These are phyloP conservation scores for Davidsoniella virescens DNA, from an alignment of 2,329 filamentous ascomycete genomes.

Conservation along the genomic window DNA sequence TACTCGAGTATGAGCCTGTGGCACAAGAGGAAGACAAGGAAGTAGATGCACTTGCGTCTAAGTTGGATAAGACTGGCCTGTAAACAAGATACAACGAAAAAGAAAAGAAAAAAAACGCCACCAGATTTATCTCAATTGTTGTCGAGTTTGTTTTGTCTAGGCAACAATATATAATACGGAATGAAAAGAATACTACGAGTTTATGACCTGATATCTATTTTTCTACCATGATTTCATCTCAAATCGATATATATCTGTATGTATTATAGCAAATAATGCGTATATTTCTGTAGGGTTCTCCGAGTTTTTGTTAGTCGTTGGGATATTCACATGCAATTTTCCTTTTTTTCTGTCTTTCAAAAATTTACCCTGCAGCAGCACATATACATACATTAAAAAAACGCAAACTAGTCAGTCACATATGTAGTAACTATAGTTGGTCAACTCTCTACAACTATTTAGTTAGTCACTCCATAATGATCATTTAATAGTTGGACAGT, in stretches of 20 bases:
- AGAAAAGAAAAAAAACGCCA: slow-evolving; percentile 9
- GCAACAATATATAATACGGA: not conserved
- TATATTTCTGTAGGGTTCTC: too few relatives aligned
- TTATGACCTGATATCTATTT: not conserved
- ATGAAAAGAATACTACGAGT: slow-evolving; percentile 12
- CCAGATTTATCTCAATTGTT: not conserved
- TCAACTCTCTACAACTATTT: too few relatives aligned
- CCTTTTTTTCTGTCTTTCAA: not conserved
- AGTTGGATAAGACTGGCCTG: slow-evolving; percentile 54
- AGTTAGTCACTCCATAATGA: too few relatives aligned
- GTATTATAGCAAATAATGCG: too few relatives aligned
- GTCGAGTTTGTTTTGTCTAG: slow-evolving; percentile 8
- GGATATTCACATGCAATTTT: too few relatives aligned
- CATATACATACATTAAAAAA: too few relatives aligned
- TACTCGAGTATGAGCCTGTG: slow-evolving; percentile 59
- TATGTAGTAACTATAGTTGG: too few relatives aligned
- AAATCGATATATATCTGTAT: too few relatives aligned
- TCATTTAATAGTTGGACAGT: too few relatives aligned
- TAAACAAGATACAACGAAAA: slow-evolving; percentile 17
- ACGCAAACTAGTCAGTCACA: too few relatives aligned
- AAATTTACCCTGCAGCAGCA: not conserved
- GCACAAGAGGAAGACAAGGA: slow-evolving; percentile 55
- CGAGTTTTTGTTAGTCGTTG: too few relatives aligned
- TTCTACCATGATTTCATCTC: too few relatives aligned
- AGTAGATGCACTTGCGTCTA: slow-evolving; percentile 64